Conservation (phyloP, 495 filamentous ascomycete species). For the Sphaerosporella brunnea region DNA sequence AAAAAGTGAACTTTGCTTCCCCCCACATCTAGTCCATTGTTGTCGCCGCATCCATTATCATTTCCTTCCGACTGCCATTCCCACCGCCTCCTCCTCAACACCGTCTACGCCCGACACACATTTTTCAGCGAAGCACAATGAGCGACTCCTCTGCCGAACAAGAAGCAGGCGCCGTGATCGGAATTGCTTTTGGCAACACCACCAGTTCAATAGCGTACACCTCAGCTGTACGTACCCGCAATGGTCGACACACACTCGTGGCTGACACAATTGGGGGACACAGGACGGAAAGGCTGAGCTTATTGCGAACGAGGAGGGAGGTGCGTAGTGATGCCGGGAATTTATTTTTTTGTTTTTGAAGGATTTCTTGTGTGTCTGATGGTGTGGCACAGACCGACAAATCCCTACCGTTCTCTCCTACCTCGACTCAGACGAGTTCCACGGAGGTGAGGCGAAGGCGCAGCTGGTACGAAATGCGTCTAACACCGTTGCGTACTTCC, state of each 20-base stretch:
- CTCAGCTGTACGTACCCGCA: constrained; percentile 35
- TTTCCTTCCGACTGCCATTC: too few relatives aligned
- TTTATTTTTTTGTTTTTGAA: constrained; percentile 5
- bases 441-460: constrained; percentile 83
- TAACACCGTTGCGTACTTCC: constrained; percentile 91
- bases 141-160: constrained; percentile 1
- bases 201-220: constrained; percentile 93
- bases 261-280: constrained; percentile 9
- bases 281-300: constrained; percentile 89
- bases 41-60: too few relatives aligned
- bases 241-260: neutral
- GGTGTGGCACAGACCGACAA: constrained; percentile 80
- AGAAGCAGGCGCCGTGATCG: constrained; percentile 44
- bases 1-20: too few relatives aligned
- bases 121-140: too few relatives aligned
- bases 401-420: constrained; percentile 91
- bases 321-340: constrained; percentile 38
- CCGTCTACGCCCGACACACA: too few relatives aligned
- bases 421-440: constrained; percentile 86
- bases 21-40: too few relatives aligned
- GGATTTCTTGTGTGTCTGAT: constrained; percentile 11
- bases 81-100: too few relatives aligned
- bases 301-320: constrained; percentile 97
- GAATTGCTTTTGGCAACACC: constrained; percentile 93
- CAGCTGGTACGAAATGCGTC: constrained; percentile 77